Evolutionary conservation across 148 eudicot species (phyloP).

Genomic region (Tetragonia tetragonoides): DNA sequence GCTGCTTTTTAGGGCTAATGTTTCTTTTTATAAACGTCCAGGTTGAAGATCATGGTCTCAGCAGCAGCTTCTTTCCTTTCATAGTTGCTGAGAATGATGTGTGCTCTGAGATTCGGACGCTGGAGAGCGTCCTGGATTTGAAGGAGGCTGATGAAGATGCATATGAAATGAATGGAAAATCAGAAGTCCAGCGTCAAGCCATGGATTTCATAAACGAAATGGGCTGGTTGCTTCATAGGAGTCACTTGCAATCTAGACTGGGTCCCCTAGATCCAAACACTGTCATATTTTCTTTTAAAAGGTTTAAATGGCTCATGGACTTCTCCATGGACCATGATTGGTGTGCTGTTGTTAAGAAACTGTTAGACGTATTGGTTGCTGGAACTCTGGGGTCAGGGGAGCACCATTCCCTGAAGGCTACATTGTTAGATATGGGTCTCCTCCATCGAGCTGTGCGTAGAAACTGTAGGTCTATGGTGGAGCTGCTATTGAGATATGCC

Average conservation of each 20-base stretch:
- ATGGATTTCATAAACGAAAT: slow-evolving; percentile 77
- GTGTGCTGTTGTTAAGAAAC: slow-evolving; percentile 79
- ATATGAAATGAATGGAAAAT: slow-evolving; percentile 22
- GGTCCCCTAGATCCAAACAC: slow-evolving; percentile 38
- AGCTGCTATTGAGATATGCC: slow-evolving; percentile 47
- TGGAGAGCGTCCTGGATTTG: slow-evolving; percentile 48
- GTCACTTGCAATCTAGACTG: slow-evolving; percentile 46
- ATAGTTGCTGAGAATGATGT: slow-evolving; percentile 85
- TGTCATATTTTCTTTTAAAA: slow-evolving; percentile 48
- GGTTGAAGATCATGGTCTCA: slow-evolving; percentile 84
- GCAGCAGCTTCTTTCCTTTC: slow-evolving; percentile 84
- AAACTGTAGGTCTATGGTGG: slow-evolving; percentile 66
- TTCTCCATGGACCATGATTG: slow-evolving; percentile 80
- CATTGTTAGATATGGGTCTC: slow-evolving; percentile 59
- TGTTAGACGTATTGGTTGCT: slow-evolving; percentile 46
- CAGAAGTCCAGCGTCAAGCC: slow-evolving; percentile 48
- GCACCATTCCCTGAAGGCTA: slow-evolving; percentile 42
- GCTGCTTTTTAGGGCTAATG: neutral
- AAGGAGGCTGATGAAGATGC: slow-evolving; percentile 37
- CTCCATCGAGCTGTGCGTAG: slow-evolving; percentile 73
- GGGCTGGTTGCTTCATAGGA: slow-evolving; percentile 92
- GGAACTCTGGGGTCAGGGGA: slow-evolving; percentile 54
- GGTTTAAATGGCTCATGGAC: slow-evolving; percentile 74
- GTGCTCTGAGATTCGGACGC: slow-evolving; percentile 69
- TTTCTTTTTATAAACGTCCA: slow-evolving; percentile 20